phyloP scores from a whole-genome alignment of 2,329 filamentous ascomycete genomes.

The Akanthomyces muscarius region DNA sequence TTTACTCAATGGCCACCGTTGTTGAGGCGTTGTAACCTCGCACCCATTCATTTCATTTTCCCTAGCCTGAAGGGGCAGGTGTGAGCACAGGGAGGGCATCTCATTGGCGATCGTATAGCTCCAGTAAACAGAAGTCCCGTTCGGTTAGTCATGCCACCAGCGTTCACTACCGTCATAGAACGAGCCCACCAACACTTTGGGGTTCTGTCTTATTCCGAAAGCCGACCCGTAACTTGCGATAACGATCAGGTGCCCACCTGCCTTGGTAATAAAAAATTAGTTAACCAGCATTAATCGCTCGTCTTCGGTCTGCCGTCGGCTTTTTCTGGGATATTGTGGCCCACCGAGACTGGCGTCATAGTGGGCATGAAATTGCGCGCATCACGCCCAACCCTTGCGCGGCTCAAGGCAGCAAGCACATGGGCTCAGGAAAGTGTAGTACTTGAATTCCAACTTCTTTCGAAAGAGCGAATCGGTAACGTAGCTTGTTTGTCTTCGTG shows the following conservation, averaged over 20 bases:
- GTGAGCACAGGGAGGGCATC: neutral
- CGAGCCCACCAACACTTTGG: neutral
- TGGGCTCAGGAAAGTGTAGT: no score
- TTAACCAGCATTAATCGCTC: neutral
- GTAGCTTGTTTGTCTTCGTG: no score
- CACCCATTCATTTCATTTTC: neutral
- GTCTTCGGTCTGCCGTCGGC: neutral
- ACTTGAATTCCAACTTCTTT: no score
- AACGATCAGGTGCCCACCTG: neutral
- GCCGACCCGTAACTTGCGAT: neutral
- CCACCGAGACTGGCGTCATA: neutral
- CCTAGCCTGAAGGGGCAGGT: neutral
- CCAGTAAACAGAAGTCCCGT: neutral
- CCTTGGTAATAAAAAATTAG: neutral
- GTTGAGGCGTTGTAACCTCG: neutral
- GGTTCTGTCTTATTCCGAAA: neutral
- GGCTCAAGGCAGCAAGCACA: no score
- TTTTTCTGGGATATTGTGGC: neutral
- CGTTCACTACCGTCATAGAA: neutral
- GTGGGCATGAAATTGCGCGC: conserved; percentile 4
- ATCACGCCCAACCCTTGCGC: no score
- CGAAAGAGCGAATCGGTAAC: no score
- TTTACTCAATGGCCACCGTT: neutral
- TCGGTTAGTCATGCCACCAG: conserved; percentile 1
- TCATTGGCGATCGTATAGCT: neutral